Base-by-base conservation (phyloP, 106 monocot genomes). In the Dioscorea alata region DNA sequence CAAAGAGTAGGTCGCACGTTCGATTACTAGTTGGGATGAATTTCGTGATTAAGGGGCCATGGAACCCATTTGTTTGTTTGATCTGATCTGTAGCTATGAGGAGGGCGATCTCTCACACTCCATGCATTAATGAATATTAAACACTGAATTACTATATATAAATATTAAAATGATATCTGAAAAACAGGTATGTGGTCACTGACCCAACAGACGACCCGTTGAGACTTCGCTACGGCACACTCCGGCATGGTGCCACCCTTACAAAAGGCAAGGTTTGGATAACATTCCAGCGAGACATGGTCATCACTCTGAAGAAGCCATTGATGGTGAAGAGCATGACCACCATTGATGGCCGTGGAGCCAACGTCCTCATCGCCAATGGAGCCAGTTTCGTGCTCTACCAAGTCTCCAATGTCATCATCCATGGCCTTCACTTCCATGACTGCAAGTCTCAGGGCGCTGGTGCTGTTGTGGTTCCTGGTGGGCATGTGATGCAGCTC, bases 321-420 rank as follows among this genome's bases (percentile, higher is more conserved):
- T 68, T 82, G 16, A 20, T 77, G 21, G 13, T 82, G 69, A 64
- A 63, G 49, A 82, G 82, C 65, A 69, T 69, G 69, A 82, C 82
- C 51, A 57, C 82, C 50, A 82, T 82, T 18, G 82, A 82, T 25
- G 82, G 82, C 12, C 64, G 82, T 4, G 82, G 82, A 0, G 73
- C 69, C 18, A 51, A 65, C 35, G 77, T 82, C 6, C 77, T 73
- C 13, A 82, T 82, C 10, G 77, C 82, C 33, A 13, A 77, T 21
- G 82, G 82, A 10, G 72, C 82, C 9, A 73, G 82, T 49, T 69
- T 82, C 68, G 18, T 77, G 57, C 73, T 82, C 25, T 48, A 82
- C 18, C 18, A 69, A 68, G 80, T 80, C 64, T 49, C 8, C 31
- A 32, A 77, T 48, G 77, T 82, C 25, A 82, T 82, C 48, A 70